Base-by-base conservation (phyloP, 331 rosid genomes). In the Acacia pycnantha region DNA sequence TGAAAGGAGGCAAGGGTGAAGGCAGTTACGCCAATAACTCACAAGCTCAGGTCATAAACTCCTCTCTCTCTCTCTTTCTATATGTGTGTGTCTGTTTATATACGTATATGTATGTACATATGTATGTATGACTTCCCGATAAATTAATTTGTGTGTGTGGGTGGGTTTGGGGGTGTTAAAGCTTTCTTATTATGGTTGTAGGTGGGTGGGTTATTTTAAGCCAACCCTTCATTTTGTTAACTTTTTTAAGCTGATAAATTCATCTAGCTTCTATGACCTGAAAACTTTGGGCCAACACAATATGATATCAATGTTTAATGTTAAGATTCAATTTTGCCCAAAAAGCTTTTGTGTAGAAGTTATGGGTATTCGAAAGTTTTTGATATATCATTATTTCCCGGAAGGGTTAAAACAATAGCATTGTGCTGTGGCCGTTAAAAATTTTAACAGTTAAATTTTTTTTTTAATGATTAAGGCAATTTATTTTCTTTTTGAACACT, bases 1-100 rank as follows among this genome's bases (percentile, higher is more conserved):
- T 96, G 99, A 96, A 94, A 90, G 97, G 98, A 73, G 99, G 99
- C 82, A 96, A 94, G 90, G 99, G 99, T 72, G 99, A 91, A 48
- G 83, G 90, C 31, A 96, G 99, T 87, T 96, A 96, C 79, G 99
- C 99, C 87, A 94, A 91, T 89, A 96, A 94, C 85, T 96, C 99
- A 76, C 95, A 91, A 89, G 98, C 99, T 70, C 99, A 96, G 97
- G 99, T 82, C 6, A 33, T 24, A 6, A 2, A 22, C 2, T 12
- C 35, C 5, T 1, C 11, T 11, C 44, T 27, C 44, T 7, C 13
- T 2, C 54, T 1, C 50, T 58, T n/a, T 21, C 61, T 41, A 43
- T 4, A 1, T n/a, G 11, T 56, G 24, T 21, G 11, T 5, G 26
- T 2, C 41, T 58, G n/a, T 15, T 21, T 43, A 24, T 1, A 0